Base-by-base conservation (phyloP, 495 filamentous ascomycete species). In the Penicillium nucicola region DNA sequence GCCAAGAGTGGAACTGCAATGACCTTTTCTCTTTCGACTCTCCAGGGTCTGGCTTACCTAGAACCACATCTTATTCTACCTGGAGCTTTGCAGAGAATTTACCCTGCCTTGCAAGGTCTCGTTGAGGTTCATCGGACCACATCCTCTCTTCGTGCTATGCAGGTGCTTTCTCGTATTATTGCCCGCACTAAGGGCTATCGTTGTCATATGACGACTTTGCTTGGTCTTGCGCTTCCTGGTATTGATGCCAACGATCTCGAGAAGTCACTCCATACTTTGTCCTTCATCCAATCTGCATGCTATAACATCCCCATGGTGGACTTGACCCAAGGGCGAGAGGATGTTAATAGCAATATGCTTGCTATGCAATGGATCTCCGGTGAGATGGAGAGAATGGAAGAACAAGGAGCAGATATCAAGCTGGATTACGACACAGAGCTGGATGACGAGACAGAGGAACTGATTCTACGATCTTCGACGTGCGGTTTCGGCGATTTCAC, bases 221-320 rank as follows among this genome's bases (percentile, higher is more conserved):
- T 99, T 15, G 95, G 92, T 7, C 79, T 99, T 46, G 90, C 93
- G 2, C 76, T 99, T 32, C 93, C 93, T 1, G 93, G 93, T 25
- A 95, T 99, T 43, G 93, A 99, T 71, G 92, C 93, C 25, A 99
- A 99, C 66, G 93, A 99, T 69, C 77, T 99, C 25, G 90, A 92
- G 54, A 99, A 99, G 71, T 97, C 93, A 15, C 76, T 95, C 44
- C 89, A 96, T 67, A 92, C 92, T 2, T 75, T 99, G 42, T 88
- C 92, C 45, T 97, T 95, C 62, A 92, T 99, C 38, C 93, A 97
- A 71, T 83, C 87, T 30, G 88, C 96, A 23, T 89, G 90, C 48
- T 97, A 97, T 71, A 95, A 89, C 52, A 91, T 99, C 17, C 95
- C 93, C 4, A 87, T 99, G 57, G 79, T 84, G 52, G 87, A 95